These are phyloP conservation scores for Alternaria ventricosa DNA, from an alignment of 2,329 filamentous ascomycete genomes.

Conservation along the genomic window DNA sequence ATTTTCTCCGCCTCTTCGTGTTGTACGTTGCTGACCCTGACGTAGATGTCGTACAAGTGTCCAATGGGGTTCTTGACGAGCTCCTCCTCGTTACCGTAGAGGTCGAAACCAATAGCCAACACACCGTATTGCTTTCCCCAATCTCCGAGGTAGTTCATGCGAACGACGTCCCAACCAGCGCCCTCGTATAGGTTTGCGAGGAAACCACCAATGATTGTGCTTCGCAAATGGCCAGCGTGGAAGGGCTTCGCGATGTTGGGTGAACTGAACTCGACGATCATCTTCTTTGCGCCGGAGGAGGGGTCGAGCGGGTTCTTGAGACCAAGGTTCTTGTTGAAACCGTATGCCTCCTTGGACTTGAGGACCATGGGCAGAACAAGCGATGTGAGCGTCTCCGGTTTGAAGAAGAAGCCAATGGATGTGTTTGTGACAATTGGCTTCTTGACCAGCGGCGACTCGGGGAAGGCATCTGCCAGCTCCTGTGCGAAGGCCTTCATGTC, in stretches of 20 bases:
- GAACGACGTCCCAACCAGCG: constrained; percentile 73
- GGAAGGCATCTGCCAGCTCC: constrained; percentile 68
- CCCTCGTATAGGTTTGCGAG: constrained; percentile 71
- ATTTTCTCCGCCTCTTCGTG: constrained; percentile 70
- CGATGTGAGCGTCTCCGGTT: constrained; percentile 68
- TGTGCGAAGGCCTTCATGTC: constrained; percentile 64
- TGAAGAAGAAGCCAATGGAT: constrained; percentile 83
- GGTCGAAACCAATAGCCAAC: constrained; percentile 75
- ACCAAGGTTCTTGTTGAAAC: constrained; percentile 66
- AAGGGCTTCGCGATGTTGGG: constrained; percentile 89
- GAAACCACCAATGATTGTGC: constrained; percentile 78
- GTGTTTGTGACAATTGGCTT: constrained; percentile 71
- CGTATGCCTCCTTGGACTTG: constrained; percentile 66
- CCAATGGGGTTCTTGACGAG: constrained; percentile 77
- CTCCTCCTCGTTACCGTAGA: constrained; percentile 75
- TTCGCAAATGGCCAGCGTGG: constrained; percentile 75
- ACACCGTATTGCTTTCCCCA: constrained; percentile 80
- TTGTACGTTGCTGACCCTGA: constrained; percentile 72
- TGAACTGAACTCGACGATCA: constrained; percentile 82
- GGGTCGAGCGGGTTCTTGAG: constrained; percentile 68
- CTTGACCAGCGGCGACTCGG: constrained; percentile 74
- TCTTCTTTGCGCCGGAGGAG: constrained; percentile 67
- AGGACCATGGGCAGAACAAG: constrained; percentile 75
- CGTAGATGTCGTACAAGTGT: constrained; percentile 82
- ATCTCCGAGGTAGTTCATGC: constrained; percentile 79